Evolutionary conservation across 2,329 filamentous ascomycete species (phyloP).

Genomic region (Fusarium compactum): DNA sequence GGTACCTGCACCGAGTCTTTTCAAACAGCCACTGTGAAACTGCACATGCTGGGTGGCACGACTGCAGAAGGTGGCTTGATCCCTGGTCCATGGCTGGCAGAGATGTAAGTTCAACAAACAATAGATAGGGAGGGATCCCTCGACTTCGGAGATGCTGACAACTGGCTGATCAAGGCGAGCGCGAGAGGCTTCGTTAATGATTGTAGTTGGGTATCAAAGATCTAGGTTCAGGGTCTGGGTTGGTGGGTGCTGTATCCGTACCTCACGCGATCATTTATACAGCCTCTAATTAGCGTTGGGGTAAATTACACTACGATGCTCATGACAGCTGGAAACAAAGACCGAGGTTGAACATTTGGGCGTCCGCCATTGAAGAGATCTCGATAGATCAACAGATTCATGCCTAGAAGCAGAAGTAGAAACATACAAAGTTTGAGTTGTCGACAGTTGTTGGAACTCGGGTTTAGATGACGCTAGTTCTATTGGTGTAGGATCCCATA

Average conservation of each 20-base stretch:
- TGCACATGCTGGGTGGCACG: background rate
- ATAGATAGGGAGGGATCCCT: background rate
- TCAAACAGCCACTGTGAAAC: slow-evolving; percentile 3
- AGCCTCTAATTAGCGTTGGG: slow-evolving; percentile 2
- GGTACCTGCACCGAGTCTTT: slow-evolving; percentile 32
- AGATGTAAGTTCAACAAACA: background rate
- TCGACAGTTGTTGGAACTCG: slow-evolving; percentile 3
- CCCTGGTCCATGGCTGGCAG: background rate
- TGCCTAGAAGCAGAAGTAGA: background rate
- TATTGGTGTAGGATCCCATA: background rate
- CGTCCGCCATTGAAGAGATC: no score
- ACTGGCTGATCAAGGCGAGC: background rate
- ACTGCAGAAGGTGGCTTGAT: background rate
- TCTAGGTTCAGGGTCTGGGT: slow-evolving; percentile 14
- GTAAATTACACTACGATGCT: background rate
- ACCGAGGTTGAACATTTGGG: background rate
- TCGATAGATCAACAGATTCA: slow-evolving; percentile 4
- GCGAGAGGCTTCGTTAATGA: slow-evolving; percentile 14
- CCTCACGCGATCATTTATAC: slow-evolving; percentile 18
- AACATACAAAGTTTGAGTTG: background rate
- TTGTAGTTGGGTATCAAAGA: slow-evolving; percentile 16
- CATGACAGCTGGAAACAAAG: background rate
- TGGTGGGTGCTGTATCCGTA: background rate
- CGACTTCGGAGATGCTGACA: background rate
- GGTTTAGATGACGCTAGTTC: background rate